Conservation (phyloP, 2,329 filamentous ascomycete species). For the Apiospora sp. region DNA sequence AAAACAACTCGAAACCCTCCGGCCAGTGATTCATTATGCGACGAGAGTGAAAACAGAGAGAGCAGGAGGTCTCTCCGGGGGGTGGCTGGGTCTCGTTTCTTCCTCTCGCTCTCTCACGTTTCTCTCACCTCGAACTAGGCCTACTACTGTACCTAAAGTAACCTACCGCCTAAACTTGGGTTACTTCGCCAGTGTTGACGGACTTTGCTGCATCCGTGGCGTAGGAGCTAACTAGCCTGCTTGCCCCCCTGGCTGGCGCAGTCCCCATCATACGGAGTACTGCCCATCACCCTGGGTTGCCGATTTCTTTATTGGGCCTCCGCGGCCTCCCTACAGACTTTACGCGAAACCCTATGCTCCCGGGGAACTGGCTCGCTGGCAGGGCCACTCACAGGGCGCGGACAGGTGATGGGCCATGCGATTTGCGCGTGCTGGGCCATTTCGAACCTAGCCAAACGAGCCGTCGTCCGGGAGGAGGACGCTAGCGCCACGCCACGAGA, state of each 20-base stretch:
- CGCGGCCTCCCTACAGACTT: neutral
- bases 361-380: neutral
- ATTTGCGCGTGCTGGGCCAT: no score
- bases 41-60: neutral
- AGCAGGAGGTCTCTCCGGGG: neutral
- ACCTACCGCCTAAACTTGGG: neutral
- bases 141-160: neutral
- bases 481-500: neutral
- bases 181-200: neutral
- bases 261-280: neutral
- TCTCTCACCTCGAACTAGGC: neutral
- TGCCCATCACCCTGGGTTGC: no score
- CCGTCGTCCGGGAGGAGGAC: neutral
- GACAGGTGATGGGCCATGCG: neutral
- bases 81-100: neutral
- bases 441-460: neutral
- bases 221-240: neutral
- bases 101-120: no score
- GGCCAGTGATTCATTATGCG: conserved; percentile 7
- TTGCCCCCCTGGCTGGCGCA: no score
- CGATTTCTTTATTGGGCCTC: neutral
- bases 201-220: neutral
- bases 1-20: neutral
- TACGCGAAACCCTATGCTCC: neutral
- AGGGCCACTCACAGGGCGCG: neutral